phyloP scores from a whole-genome alignment of 2,329 filamentous ascomycete species.

The Nothomitra cinnamomea region DNA sequence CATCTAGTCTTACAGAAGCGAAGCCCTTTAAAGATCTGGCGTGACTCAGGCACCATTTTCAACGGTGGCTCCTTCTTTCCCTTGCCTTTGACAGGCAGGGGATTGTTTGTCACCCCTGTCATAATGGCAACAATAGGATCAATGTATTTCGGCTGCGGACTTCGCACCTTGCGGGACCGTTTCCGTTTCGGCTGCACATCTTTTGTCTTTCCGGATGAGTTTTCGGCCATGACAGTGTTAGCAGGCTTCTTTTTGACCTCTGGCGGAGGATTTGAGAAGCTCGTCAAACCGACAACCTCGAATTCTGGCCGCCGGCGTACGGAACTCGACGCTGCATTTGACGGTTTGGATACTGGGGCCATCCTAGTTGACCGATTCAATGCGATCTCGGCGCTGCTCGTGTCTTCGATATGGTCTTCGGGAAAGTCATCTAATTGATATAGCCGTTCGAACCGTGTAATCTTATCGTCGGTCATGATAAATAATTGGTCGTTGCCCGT shows the following conservation, averaged over 20 bases:
- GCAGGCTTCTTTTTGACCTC: not conserved
- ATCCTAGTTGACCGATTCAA: not conserved
- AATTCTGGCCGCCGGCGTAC: not conserved
- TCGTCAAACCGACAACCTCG: not conserved
- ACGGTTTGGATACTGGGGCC: not conserved
- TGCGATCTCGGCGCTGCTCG: not conserved
- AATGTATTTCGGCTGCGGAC: not conserved
- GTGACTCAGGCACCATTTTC: conserved; percentile 31
- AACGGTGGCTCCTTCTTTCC: conserved; percentile 19
- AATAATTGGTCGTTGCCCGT: too few relatives aligned
- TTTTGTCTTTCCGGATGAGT: not conserved
- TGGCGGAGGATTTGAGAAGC: not conserved
- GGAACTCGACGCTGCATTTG: not conserved
- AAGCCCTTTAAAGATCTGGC: conserved; percentile 43
- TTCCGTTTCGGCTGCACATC: not conserved
- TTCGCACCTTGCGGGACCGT: not conserved
- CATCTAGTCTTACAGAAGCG: conserved; percentile 32
- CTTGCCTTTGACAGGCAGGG: conserved; percentile 18
- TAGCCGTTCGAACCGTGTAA: not conserved
- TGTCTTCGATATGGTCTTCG: not conserved
- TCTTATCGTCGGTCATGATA: not conserved
- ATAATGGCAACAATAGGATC: not conserved
- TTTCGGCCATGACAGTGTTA: not conserved
- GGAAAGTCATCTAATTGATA: not conserved
- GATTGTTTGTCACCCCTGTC: not conserved